A percentile compares a stretch with the other conserved stretches of the same genome.
These are phyloP conservation scores for Alternaria conjuncta DNA, from an alignment of 2,329 filamentous ascomycete species.

Conservation along the genomic window DNA sequence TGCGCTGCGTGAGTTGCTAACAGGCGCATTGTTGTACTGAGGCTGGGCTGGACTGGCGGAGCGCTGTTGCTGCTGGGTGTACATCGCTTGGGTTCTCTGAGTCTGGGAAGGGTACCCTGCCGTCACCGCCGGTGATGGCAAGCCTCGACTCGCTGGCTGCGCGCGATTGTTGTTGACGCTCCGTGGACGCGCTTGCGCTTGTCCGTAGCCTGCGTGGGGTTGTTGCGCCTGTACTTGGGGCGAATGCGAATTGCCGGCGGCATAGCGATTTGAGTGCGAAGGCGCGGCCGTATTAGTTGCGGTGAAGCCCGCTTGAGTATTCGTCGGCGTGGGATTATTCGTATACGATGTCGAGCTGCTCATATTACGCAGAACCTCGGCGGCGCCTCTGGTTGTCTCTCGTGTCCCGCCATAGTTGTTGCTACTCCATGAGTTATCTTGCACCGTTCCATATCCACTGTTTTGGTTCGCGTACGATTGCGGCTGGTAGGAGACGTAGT, in stretches of 20 bases:
- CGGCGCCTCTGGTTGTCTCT: slow-evolving; percentile 38
- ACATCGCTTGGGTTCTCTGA: slow-evolving; percentile 30
- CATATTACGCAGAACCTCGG: slow-evolving; percentile 43
- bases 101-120: slow-evolving; percentile 37
- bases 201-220: slow-evolving; percentile 27
- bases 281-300: slow-evolving; percentile 25
- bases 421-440: slow-evolving; percentile 30
- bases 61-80: slow-evolving; percentile 37
- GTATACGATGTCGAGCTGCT: slow-evolving; percentile 37
- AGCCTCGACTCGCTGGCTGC: slow-evolving; percentile 23
- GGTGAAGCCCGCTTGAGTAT: slow-evolving; percentile 29
- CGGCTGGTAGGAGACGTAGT: slow-evolving; percentile 36
- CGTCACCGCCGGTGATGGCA: slow-evolving; percentile 32
- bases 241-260: slow-evolving; percentile 17
- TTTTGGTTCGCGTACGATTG: slow-evolving; percentile 28
- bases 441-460: slow-evolving; percentile 27
- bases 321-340: slow-evolving; percentile 18
- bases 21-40: slow-evolving; percentile 26
- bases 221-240: slow-evolving; percentile 28
- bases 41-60: slow-evolving; percentile 36
- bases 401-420: slow-evolving; percentile 32
- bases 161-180: slow-evolving; percentile 36
- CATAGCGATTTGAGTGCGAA: slow-evolving; percentile 25
- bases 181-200: slow-evolving; percentile 32
- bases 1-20: slow-evolving; percentile 12